phyloP scores from a whole-genome alignment of 306 rosid species.

The Lithocarpus polystachyus region DNA sequence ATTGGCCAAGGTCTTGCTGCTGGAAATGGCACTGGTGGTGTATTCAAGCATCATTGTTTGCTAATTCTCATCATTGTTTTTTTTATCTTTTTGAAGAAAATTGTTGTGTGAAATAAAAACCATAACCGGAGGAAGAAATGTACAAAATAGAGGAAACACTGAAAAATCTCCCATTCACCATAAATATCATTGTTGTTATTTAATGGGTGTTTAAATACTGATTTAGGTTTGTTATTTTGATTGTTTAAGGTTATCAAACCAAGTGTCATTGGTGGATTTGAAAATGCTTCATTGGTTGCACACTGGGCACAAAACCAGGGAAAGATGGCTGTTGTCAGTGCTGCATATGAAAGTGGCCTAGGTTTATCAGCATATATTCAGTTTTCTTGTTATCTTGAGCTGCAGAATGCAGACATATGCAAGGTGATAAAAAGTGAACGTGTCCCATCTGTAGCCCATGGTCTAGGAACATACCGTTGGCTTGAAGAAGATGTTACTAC shows the following conservation, averaged over 20 bases:
- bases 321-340: constrained; percentile 88
- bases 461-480: constrained; percentile 91
- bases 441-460: constrained; percentile 68
- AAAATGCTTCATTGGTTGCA: constrained; percentile 72
- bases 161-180: neutral
- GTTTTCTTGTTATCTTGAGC: constrained; percentile 73
- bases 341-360: constrained; percentile 90
- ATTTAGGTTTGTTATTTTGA: neutral
- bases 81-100: neutral
- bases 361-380: constrained; percentile 84
- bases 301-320: constrained; percentile 84
- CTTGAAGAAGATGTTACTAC: constrained; percentile 71
- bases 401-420: constrained; percentile 41
- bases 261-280: constrained; percentile 92
- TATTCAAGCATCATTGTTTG: neutral
- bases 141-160: neutral
- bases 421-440: constrained; percentile 31
- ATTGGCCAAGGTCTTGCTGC: neutral
- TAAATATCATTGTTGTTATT: neutral
- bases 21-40: neutral
- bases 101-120: neutral
- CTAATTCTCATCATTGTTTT: neutral
- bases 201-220: neutral
- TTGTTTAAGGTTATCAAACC: constrained; percentile 87
- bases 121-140: neutral